A percentile compares a stretch with the other conserved stretches of the same genome.
These are phyloP conservation scores for Choanephora cucurbitarum DNA, from an alignment of 371 early-diverging fungal species.

Conservation along the genomic window DNA sequence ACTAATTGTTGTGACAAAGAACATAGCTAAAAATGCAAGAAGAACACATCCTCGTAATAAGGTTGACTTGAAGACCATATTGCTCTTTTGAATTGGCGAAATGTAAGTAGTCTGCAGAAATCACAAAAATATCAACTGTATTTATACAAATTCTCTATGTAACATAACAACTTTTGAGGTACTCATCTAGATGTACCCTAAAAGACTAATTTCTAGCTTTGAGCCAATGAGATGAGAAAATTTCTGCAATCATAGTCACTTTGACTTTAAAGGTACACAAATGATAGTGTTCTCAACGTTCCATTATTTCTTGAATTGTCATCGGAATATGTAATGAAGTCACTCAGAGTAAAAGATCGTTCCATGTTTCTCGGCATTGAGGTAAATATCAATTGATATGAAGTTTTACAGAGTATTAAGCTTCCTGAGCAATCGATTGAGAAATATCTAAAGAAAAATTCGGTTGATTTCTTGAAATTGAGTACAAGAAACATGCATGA, in stretches of 20 bases:
- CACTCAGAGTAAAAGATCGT: too few species aligned
- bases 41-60: not conserved
- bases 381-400: too few species aligned
- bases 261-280: not conserved
- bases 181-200: not conserved
- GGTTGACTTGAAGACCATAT: not conserved
- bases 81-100: not conserved
- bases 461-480: too few species aligned
- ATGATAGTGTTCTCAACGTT: not conserved
- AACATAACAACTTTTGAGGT: not conserved
- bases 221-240: not conserved
- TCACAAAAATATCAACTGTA: too few species aligned
- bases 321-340: too few species aligned
- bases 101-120: not conserved
- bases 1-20: not conserved
- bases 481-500: too few species aligned
- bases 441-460: too few species aligned
- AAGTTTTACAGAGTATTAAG: too few species aligned
- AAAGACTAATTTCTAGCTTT: not conserved
- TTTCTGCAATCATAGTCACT: not conserved
- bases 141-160: not conserved
- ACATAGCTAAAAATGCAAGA: not conserved
- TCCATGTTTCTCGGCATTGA: too few species aligned
- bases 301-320: not conserved
- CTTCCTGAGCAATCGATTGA: too few species aligned